These are phyloP conservation scores for Scleroderma citrinum DNA, from an alignment of 768 basidiomycete genomes.

Conservation along the genomic window DNA sequence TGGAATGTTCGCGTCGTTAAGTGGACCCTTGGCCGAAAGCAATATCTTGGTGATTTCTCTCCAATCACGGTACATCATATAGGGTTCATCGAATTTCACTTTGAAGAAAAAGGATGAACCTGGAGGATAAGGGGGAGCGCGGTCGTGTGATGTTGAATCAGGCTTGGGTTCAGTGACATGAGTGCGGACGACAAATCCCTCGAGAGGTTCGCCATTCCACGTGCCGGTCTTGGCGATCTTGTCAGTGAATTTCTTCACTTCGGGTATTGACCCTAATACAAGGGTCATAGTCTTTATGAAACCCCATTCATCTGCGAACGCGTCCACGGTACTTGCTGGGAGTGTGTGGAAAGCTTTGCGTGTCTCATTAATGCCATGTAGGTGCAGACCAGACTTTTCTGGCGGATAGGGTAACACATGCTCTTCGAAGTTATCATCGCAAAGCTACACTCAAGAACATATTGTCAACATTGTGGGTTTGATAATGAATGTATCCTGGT, in stretches of 20 bases:
- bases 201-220: slow-evolving; percentile 82
- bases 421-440: slow-evolving; percentile 96
- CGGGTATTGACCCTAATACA: slow-evolving; percentile 50
- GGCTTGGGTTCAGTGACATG: slow-evolving; percentile 44
- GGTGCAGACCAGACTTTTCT: slow-evolving; percentile 82
- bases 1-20: slow-evolving; percentile 38
- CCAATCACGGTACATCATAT: slow-evolving; percentile 98
- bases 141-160: slow-evolving; percentile 20
- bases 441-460: slow-evolving; percentile 53
- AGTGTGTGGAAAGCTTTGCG: slow-evolving; percentile 65
- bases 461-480: not conserved
- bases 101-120: slow-evolving; percentile 97
- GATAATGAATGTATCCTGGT: not conserved
- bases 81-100: slow-evolving; percentile 97
- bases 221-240: slow-evolving; percentile 58
- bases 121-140: slow-evolving; percentile 58
- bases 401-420: slow-evolving; percentile 84
- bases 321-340: slow-evolving; percentile 58
- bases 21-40: slow-evolving; percentile 36
- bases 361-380: slow-evolving; percentile 84
- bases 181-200: slow-evolving; percentile 92
- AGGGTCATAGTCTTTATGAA: slow-evolving; percentile 78
- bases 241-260: slow-evolving; percentile 70
- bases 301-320: slow-evolving; percentile 86
- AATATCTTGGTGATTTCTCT: slow-evolving; percentile 84